Base-by-base conservation (phyloP, 495 filamentous ascomycete species). In the Podospora appendiculata region DNA sequence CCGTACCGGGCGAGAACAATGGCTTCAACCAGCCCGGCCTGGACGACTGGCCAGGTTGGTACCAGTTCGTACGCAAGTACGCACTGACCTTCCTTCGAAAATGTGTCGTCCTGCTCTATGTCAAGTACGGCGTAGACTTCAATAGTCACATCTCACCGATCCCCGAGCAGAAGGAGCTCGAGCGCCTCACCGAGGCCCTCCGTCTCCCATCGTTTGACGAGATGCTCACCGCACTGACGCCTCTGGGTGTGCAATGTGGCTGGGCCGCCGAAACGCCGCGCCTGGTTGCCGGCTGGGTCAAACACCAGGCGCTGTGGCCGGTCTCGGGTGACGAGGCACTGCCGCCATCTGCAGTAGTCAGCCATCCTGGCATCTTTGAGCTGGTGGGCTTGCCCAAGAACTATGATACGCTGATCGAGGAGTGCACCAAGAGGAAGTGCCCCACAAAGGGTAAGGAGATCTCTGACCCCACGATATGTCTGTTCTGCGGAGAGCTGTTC, bases 401-500 rank as follows among this genome's bases (percentile, higher is more conserved):
- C 58, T 97, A 86, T 57, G 94, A 96, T 63, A 86, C 82, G n/a
- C 71, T 99, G 35, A 93, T 93, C 47, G 90, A 95, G 56, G 91
- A 96, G 66, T 87, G 87, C 19, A 89, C 95, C 57, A 83, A 83
- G 54, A 75, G 87, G 39, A 84, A 81, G 48, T 99, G 93, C 60
- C 90, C 90, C 4, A 95, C 81, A 10, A 90, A 89, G 2, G 89
- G 90, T 50, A 93, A 91, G 65, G 90, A 96, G 52, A 68, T 97
- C 25, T 83, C 81, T 9, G 94, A 99, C 65, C 89, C 93, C 1
- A 85, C 80, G 53, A 80, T 99, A 41, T 99, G 93, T 62, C 78
- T 99, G 12, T 93, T 96, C 72, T 99, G 93, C 60, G 93, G 92
- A 6, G 91, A 91, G 8, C 86, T 99, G 34, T 91, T 96, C 67